Evolutionary conservation across 768 basidiomycete species (phyloP).

Genomic region (Boletus sp.): DNA sequence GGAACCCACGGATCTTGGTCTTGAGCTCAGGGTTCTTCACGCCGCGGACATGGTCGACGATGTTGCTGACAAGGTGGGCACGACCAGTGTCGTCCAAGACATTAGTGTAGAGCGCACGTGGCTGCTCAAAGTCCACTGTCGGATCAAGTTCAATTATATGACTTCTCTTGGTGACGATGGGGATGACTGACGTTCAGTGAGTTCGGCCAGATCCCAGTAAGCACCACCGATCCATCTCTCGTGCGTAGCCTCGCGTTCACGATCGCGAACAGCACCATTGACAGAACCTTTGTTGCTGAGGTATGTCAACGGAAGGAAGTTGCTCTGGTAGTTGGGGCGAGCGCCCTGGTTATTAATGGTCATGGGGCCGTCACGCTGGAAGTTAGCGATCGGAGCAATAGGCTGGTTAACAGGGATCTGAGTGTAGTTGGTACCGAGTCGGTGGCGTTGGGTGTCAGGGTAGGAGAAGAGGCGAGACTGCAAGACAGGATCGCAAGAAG

Average conservation of each 20-base stretch:
- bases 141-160: background rate
- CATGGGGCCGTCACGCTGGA: slow-evolving; percentile 83
- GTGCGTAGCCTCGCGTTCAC: slow-evolving; percentile 45
- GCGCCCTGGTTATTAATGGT: slow-evolving; percentile 75
- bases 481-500: slow-evolving; percentile 87
- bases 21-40: slow-evolving; percentile 63
- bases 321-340: slow-evolving; percentile 86
- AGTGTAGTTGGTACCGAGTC: slow-evolving; percentile 76
- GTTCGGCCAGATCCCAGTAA: slow-evolving; percentile 62
- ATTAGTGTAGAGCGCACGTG: slow-evolving; percentile 61
- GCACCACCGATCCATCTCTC: slow-evolving; percentile 75
- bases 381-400: slow-evolving; percentile 71
- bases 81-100: slow-evolving; percentile 64
- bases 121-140: slow-evolving; percentile 82
- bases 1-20: slow-evolving; percentile 63
- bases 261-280: slow-evolving; percentile 40
- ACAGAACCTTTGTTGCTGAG: slow-evolving; percentile 43
- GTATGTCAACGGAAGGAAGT: slow-evolving; percentile 70
- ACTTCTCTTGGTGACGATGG: background rate
- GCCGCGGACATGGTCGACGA: slow-evolving; percentile 56
- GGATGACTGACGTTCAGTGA: slow-evolving; percentile 69
- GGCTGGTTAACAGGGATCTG: slow-evolving; percentile 89
- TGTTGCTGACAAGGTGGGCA: slow-evolving; percentile 62
- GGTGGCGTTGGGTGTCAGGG: slow-evolving; percentile 83
- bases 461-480: slow-evolving; percentile 96